Percentiles rank a stretch among this genome's conserved stretches.
phyloP scores from a whole-genome alignment of 371 early-diverging fungal species.

The Mucor mucedo region DNA sequence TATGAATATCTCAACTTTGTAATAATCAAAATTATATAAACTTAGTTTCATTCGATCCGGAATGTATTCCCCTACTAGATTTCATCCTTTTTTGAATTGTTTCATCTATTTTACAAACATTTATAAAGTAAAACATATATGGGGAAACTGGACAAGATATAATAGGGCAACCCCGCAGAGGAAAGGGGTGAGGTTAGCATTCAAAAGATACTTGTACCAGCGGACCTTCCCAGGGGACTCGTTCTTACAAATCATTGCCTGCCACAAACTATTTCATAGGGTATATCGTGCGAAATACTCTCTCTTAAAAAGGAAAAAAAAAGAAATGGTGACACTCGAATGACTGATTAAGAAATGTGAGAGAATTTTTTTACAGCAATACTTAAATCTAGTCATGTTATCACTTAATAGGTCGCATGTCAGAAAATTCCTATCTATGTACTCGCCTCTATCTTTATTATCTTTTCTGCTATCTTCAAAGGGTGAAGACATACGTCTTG shows the following conservation, averaged over 20 bases:
- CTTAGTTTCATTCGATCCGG: neutral
- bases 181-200: conserved; percentile 11
- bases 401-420: neutral
- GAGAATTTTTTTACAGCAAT: neutral
- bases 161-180: conserved; percentile 4
- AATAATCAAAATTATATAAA: neutral
- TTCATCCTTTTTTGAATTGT: neutral
- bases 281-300: conserved; percentile 28
- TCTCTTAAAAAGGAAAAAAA: conserved; percentile 11
- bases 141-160: neutral
- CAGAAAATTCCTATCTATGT: conserved; percentile 2
- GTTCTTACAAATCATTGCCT: conserved; percentile 33
- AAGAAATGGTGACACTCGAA: conserved; percentile 10
- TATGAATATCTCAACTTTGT: neutral
- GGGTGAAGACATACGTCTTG: too few species aligned
- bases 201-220: conserved; percentile 10
- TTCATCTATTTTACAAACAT: neutral
- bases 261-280: conserved; percentile 9
- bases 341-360: neutral
- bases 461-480: too few species aligned
- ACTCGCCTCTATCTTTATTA: neutral
- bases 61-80: neutral
- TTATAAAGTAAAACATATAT: neutral
- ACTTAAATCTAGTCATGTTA: neutral
- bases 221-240: conserved; percentile 30